Evolutionary conservation across 78 protist species (phyloP).

Genomic region (Protostelium mycophagum): DNA sequence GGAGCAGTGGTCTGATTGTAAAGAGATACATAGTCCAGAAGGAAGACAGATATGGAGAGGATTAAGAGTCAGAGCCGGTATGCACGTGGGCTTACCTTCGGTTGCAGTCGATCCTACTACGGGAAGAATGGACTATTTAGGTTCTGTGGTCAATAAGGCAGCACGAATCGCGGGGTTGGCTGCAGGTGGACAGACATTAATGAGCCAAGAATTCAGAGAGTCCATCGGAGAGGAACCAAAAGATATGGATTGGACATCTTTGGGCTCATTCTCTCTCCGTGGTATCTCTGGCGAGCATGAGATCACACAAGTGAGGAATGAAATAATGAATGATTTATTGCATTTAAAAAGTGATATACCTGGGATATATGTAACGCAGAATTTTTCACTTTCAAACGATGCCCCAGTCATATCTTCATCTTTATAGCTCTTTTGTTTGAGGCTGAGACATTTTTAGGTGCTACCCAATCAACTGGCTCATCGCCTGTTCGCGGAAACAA

Average conservation of each 20-base stretch:
- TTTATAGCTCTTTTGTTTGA: no score
- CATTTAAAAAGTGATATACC: no score
- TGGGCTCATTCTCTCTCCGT: background rate
- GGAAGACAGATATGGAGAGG: background rate
- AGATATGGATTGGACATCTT: background rate
- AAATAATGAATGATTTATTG: background rate
- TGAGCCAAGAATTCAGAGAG: background rate
- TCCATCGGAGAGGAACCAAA: background rate
- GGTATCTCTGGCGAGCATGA: background rate
- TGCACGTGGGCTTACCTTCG: background rate
- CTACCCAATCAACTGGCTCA: no score
- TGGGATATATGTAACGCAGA: background rate
- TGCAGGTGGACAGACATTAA: background rate
- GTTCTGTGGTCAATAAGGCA: background rate
- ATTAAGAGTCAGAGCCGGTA: background rate
- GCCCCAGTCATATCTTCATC: no score
- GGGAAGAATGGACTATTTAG: background rate
- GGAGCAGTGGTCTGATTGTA: background rate
- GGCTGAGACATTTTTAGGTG: no score
- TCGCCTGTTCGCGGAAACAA: no score
- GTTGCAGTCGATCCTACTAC: background rate
- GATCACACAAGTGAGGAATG: background rate
- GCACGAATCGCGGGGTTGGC: background rate
- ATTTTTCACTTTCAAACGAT: background rate
- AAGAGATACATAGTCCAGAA: background rate